Evolutionary conservation across 2,329 filamentous ascomycete species (phyloP).

Genomic region (Ceratocystis papillata): DNA sequence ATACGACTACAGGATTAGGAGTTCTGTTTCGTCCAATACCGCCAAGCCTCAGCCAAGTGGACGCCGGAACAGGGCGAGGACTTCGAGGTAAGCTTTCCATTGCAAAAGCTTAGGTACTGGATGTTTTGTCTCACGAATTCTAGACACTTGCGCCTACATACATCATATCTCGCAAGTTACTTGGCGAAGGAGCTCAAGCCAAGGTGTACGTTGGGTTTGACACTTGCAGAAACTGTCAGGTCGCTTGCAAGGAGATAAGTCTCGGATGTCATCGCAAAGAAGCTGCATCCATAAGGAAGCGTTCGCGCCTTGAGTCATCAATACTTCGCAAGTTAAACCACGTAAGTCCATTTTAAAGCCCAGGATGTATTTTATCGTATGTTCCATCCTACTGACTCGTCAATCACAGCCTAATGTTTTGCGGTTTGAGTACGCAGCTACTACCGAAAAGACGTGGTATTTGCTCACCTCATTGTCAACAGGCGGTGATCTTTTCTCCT

Average conservation of each 20-base stretch:
- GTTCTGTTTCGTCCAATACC: slow-evolving; percentile 31
- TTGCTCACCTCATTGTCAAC: slow-evolving; percentile 48
- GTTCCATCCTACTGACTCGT: background rate
- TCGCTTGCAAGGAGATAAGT: slow-evolving; percentile 50
- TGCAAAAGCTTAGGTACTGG: background rate
- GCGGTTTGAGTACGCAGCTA: slow-evolving; percentile 13
- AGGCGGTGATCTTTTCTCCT: slow-evolving; percentile 45
- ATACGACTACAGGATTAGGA: slow-evolving; percentile 36
- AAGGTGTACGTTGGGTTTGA: slow-evolving; percentile 37
- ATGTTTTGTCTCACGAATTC: slow-evolving; percentile 6
- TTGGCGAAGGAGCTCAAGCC: slow-evolving; percentile 34
- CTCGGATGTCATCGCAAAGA: background rate
- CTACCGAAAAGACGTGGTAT: slow-evolving; percentile 31
- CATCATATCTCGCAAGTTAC: slow-evolving; percentile 30
- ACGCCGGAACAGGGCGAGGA: background rate
- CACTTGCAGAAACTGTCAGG: slow-evolving; percentile 42
- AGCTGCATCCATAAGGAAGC: slow-evolving; percentile 38
- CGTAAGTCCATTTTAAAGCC: slow-evolving; percentile 33
- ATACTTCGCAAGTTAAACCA: slow-evolving; percentile 45
- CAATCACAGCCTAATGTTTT: slow-evolving; percentile 20
- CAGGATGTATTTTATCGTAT: background rate
- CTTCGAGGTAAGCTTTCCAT: slow-evolving; percentile 10
- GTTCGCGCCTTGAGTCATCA: slow-evolving; percentile 27
- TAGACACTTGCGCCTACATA: slow-evolving; percentile 33
- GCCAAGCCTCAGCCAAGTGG: slow-evolving; percentile 13